These are phyloP conservation scores for Sonneratia alba DNA, from an alignment of 345 rosid genomes.

Conservation along the genomic window DNA sequence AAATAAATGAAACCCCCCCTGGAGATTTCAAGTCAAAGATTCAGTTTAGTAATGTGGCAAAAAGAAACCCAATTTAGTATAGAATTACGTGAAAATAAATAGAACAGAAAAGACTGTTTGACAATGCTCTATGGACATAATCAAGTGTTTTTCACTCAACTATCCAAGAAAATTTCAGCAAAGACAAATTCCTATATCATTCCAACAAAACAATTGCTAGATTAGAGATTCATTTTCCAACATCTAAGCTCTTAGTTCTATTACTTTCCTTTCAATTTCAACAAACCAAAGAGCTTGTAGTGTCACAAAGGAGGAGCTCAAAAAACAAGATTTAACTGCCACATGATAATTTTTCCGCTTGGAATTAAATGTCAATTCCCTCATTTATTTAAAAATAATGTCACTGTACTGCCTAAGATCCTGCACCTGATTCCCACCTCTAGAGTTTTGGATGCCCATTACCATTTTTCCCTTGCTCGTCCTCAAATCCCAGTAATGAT, in stretches of 20 bases:
- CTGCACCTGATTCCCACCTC: too few species aligned
- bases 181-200: neutral
- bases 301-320: too few species aligned
- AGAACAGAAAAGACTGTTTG: neutral
- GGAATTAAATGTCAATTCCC: too few species aligned
- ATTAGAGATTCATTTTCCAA: neutral
- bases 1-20: conserved; percentile 57
- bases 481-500: too few species aligned
- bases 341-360: too few species aligned
- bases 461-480: too few species aligned
- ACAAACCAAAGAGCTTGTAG: too few species aligned
- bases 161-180: neutral
- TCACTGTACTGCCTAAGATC: too few species aligned
- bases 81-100: neutral
- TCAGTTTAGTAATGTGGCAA: neutral
- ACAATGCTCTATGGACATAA: neutral
- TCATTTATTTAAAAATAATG: too few species aligned
- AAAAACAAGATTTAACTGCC: too few species aligned
- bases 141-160: neutral
- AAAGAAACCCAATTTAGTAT: neutral
- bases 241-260: neutral
- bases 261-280: too few species aligned
- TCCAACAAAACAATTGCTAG: neutral
- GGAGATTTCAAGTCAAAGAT: conserved; percentile 18
- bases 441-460: too few species aligned